A percentile compares a stretch with the other conserved stretches of the same genome.
Evolutionary conservation across 345 rosid genomes (phyloP).

Genomic region (Atalantia buxifolia): DNA sequence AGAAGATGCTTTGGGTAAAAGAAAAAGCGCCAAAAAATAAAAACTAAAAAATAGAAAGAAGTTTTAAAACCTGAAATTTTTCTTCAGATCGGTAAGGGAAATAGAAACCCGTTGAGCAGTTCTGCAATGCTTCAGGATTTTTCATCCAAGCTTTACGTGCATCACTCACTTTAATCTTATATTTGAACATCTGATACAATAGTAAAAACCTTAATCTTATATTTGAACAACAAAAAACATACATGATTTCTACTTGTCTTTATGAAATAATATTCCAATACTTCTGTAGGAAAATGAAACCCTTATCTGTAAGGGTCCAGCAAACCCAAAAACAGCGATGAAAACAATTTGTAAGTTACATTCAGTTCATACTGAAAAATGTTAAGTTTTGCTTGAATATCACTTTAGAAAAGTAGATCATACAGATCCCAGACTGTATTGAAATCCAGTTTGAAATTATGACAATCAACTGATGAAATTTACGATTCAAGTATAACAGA

Average conservation of each 20-base stretch:
- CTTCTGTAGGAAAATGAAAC: not conserved
- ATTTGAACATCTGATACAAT: slow-evolving; percentile 67
- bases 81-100: slow-evolving; percentile 49
- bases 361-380: not conserved
- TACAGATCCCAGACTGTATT: not conserved
- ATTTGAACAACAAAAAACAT: not conserved
- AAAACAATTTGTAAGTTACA: not conserved
- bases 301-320: not conserved
- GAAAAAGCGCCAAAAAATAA: not conserved
- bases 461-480: not conserved
- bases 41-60: not conserved
- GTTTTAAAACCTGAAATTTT: slow-evolving; percentile 39
- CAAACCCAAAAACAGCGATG: not conserved
- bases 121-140: slow-evolving; percentile 66
- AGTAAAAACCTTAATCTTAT: not conserved
- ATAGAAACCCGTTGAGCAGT: slow-evolving; percentile 77
- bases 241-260: not conserved
- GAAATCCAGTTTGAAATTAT: not conserved
- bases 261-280: not conserved
- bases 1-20: not conserved
- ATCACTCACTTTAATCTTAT: slow-evolving; percentile 66
- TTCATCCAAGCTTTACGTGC: slow-evolving; percentile 87
- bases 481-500: not conserved
- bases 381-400: not conserved
- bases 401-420: not conserved